Evolutionary conservation across 768 basidiomycete species (phyloP).

Genomic region (Amanita pallidorosea): DNA sequence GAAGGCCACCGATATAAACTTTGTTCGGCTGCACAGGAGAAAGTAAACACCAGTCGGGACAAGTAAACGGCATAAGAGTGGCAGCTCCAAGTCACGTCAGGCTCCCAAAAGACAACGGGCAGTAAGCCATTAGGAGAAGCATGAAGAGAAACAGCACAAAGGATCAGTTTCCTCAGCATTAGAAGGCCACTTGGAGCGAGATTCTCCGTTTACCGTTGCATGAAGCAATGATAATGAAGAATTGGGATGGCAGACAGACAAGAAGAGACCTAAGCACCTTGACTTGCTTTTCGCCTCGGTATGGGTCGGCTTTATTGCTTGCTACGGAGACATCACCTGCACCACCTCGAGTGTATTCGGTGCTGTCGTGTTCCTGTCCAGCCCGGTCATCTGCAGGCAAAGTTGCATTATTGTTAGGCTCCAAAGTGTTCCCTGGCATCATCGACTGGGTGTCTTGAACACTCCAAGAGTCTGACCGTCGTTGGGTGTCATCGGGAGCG

Average conservation of each 20-base stretch:
- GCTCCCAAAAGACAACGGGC: constrained; percentile 22
- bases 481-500: constrained; percentile 10
- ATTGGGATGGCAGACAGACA: constrained; percentile 13
- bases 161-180: constrained; percentile 25
- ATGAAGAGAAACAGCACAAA: constrained; percentile 24
- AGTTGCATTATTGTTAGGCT: constrained; percentile 33
- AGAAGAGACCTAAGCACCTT: constrained; percentile 78
- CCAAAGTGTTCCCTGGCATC: constrained; percentile 29
- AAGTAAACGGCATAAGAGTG: constrained; percentile 31
- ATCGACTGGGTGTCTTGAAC: constrained; percentile 37
- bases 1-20: constrained; percentile 85
- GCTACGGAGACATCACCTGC: constrained; percentile 29
- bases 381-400: constrained; percentile 37
- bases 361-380: constrained; percentile 37
- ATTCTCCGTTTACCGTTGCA: constrained; percentile 6
- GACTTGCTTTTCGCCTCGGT: constrained; percentile 62
- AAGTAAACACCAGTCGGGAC: constrained; percentile 58
- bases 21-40: constrained; percentile 82
- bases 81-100: constrained; percentile 28
- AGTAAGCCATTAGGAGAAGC: constrained; percentile 24
- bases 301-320: constrained; percentile 34
- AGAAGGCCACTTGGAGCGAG: constrained; percentile 24
- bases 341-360: constrained; percentile 42
- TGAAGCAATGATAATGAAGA: constrained; percentile 5
- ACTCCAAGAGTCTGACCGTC: constrained; percentile 34